Evolutionary conservation across 2,329 filamentous ascomycete species (phyloP), one percentile per base, ranked within the genome.

Genomic region (Monilinia polystroma): DNA sequence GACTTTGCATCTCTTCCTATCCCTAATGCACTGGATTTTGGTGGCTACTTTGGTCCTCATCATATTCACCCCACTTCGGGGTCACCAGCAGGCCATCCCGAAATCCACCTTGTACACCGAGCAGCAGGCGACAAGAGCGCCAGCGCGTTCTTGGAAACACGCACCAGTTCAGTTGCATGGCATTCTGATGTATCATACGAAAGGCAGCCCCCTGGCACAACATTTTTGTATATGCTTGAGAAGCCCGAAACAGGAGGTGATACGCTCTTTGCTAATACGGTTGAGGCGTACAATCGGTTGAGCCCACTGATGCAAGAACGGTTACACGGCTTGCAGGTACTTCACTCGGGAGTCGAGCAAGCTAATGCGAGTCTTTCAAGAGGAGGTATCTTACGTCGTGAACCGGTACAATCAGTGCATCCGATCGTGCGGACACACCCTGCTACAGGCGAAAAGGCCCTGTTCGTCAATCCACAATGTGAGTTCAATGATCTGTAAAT

Each of bases 101-200:
- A 92, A 76, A 77, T 93, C 12, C 90, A 93, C 73, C 84, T 93
- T 3, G 90, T 93, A 1, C 90, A 93, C 78, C 86, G 90, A 23
- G 64, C 67, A 23, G 87, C 63, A 79, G 84, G 67, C 87, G 90
- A 2, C 85, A 81, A 4, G 83, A 81, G 4, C 83, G 82, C 23
- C 78, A 83, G 23, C 81, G 84, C 62, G 89, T 89, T 77, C 86
- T 92, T 69, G 79, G 26, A 29, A 12, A 84, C 85, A 58, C 84
- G 89, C 11, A 92, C 90, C 3, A 93, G 88, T 78, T 90, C 88
- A 0, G 87, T 93, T 1, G 90, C 90, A 10, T 96, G 91, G 91
- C 92, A 96, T 79, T 90, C 88, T 0, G 92, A 96, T 72, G 88
- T 96, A 2, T 91, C 90, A 0, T 96, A 95, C 76, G 92, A 96